phyloP scores from a whole-genome alignment of 176 grass and related monocot species.

The Alopecurus myosuroides region DNA sequence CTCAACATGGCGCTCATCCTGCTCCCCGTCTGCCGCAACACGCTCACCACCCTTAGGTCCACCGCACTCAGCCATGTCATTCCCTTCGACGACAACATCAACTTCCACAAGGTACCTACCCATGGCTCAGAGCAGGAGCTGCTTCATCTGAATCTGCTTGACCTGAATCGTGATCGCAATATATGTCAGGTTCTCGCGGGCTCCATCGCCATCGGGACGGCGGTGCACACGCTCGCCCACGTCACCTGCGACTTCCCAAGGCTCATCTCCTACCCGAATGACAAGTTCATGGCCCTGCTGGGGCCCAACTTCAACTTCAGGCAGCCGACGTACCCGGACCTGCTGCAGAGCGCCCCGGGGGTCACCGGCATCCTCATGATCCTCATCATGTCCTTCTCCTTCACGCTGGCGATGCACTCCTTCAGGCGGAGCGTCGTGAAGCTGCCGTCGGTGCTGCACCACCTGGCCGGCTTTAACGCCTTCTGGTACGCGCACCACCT shows the following conservation, averaged over 20 bases:
- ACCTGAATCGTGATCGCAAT: background rate
- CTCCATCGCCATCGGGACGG: slow-evolving; percentile 59
- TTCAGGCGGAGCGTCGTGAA: slow-evolving; percentile 90
- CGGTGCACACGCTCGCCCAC: slow-evolving; percentile 66
- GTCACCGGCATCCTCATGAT: slow-evolving; percentile 94
- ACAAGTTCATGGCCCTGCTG: slow-evolving; percentile 61
- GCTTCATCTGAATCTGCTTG: background rate
- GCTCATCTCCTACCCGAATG: slow-evolving; percentile 51
- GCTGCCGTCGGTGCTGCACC: slow-evolving; percentile 82
- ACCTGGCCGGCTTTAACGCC: slow-evolving; percentile 96
- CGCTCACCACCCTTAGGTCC: slow-evolving; percentile 77
- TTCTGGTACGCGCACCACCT: slow-evolving; percentile 99
- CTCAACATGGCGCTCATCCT: slow-evolving; percentile 99
- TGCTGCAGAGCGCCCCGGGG: slow-evolving; percentile 61
- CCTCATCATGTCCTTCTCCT: slow-evolving; percentile 94
- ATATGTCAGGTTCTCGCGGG: slow-evolving; percentile 46
- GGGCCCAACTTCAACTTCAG: slow-evolving; percentile 63
- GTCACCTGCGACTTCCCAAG: slow-evolving; percentile 93
- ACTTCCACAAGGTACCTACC: slow-evolving; percentile 70
- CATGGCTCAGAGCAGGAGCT: background rate
- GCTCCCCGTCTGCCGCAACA: slow-evolving; percentile 89
- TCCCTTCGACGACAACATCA: slow-evolving; percentile 98
- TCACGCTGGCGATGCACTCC: slow-evolving; percentile 84
- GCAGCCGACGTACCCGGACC: slow-evolving; percentile 75
- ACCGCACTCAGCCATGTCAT: slow-evolving; percentile 58